A percentile compares a stretch with the other conserved stretches of the same genome.
These are phyloP conservation scores for Boletus reticulatus DNA, from an alignment of 768 basidiomycete genomes.

Conservation along the genomic window DNA sequence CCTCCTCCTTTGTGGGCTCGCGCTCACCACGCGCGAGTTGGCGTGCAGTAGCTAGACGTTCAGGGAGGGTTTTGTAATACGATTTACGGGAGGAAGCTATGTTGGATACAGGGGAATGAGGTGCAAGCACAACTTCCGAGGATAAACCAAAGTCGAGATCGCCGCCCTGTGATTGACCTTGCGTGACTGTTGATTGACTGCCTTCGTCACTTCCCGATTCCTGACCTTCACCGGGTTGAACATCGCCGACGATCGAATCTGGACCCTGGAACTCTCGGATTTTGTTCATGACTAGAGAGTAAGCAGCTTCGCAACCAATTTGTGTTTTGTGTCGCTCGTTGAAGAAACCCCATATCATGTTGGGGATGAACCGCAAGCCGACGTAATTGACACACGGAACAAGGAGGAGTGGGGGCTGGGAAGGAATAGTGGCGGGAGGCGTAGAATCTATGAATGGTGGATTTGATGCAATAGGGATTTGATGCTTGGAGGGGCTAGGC, in stretches of 20 bases:
- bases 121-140: conserved; percentile 67
- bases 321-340: conserved; percentile 81
- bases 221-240: conserved; percentile 12
- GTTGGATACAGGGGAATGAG: conserved; percentile 55
- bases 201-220: conserved; percentile 9
- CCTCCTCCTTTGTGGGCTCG: conserved; percentile 85
- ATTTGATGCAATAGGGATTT: conserved; percentile 14
- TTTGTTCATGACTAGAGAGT: conserved; percentile 60
- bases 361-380: conserved; percentile 80
- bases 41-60: conserved; percentile 68
- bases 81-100: conserved; percentile 68
- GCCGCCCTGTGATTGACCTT: conserved; percentile 25
- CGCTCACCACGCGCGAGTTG: conserved; percentile 71
- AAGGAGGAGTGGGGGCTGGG: conserved; percentile 76
- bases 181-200: not conserved
- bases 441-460: conserved; percentile 37
- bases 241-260: conserved; percentile 13
- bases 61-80: conserved; percentile 72
- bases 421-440: conserved; percentile 58
- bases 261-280: conserved; percentile 59
- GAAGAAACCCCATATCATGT: conserved; percentile 92
- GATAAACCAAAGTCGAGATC: conserved; percentile 76
- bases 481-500: conserved; percentile 19
- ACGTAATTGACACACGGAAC: conserved; percentile 74
- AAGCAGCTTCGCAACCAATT: conserved; percentile 79